Evolutionary conservation across 176 grass and related monocot genomes (phyloP).

Genomic region (Melocanna baccifera): DNA sequence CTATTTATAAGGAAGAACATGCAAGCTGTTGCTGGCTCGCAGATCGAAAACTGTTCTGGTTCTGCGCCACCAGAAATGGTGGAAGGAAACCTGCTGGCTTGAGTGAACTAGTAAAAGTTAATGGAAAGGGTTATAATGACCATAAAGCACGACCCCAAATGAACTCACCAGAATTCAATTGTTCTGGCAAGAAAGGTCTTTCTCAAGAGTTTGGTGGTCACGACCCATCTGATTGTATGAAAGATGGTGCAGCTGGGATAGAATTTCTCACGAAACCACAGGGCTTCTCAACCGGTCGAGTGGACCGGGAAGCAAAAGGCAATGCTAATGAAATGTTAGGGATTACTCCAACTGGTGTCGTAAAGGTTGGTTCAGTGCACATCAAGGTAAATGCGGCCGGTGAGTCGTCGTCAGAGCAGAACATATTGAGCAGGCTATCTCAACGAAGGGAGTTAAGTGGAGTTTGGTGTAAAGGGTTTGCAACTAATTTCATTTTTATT

Average conservation of each 20-base stretch:
- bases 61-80: slow-evolving; percentile 12
- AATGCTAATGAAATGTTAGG: background rate
- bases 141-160: background rate
- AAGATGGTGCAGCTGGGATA: slow-evolving; percentile 24
- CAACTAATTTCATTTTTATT: slow-evolving; percentile 32
- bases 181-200: slow-evolving; percentile 9
- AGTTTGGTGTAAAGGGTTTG: slow-evolving; percentile 2
- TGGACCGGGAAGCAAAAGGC: background rate
- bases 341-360: slow-evolving; percentile 27
- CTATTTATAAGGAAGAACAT: too few relatives aligned
- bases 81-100: slow-evolving; percentile 11
- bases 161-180: background rate
- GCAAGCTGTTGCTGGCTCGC: too few relatives aligned
- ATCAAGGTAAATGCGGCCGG: slow-evolving; percentile 53
- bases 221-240: background rate
- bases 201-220: slow-evolving; percentile 8
- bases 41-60: background rate
- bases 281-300: background rate
- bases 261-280: background rate
- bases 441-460: background rate
- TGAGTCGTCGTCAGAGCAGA: slow-evolving; percentile 32
- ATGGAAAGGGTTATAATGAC: slow-evolving; percentile 15
- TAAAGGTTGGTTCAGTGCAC: slow-evolving; percentile 62
- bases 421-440: background rate
- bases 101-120: slow-evolving; percentile 4